Evolutionary conservation across 176 grass and related monocot species (phyloP), one percentile per base, ranked within the genome.

Genomic region (Oryza brachyantha): DNA sequence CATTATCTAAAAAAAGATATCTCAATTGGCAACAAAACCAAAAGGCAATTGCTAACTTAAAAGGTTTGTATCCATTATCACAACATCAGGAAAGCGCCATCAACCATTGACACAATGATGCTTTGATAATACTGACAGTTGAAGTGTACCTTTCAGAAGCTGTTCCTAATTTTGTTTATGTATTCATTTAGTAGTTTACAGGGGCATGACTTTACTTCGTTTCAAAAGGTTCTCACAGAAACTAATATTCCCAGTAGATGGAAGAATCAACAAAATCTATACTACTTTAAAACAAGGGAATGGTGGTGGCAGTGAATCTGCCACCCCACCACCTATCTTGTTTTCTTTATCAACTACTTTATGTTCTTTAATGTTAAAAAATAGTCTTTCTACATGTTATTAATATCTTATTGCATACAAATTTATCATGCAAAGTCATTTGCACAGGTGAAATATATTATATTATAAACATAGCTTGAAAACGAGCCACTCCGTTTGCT

Each of bases 131-230:
- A 32, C 13, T 42, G 57, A 54, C 3, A 21, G 13, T 68, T 73
- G 14, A 88, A 31, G 48, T 19, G 74, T 73, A 79, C 29, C 36
- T 85, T 58, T 57, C 39, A 32, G 2, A 42, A 83, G 28, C 4
- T 64, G 46, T 55, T 57, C 24, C 12, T 41, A 42, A 72, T 64
- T 25, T 32, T 21, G 19, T 50, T 54, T 1, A 42, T 3, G 13
- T 42, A 55, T 50, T 10, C 38, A 70, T 57, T 70, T 32, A 5
- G 31, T 32, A 32, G 64, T 63, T 70, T n/a, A 81, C 5, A 75
- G 32, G 62, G 40, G 32, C 27, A 64, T 1, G 43, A 69, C 41
- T n/a, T n/a, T n/a, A 10, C 59, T 32, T 72, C 1, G 7, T 78
- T 42, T 72, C 19, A 72, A 29, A 42, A 75, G 5, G 16, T n/a